phyloP scores from a whole-genome alignment of 768 basidiomycete species.

The Mycena albidolilacea region DNA sequence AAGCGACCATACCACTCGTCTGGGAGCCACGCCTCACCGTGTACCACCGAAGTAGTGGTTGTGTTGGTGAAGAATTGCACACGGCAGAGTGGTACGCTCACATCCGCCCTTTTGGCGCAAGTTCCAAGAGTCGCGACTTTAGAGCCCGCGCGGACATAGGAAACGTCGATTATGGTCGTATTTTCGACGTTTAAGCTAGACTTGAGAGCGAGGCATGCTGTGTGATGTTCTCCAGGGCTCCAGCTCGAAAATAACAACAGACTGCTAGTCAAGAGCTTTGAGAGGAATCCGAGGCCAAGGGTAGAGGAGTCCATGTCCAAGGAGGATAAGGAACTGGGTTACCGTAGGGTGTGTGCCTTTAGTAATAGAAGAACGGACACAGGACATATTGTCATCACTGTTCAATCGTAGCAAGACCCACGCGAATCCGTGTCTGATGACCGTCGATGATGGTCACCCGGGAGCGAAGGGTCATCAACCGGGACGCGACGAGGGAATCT shows the following conservation, averaged over 20 bases:
- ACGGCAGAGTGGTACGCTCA: slow-evolving; percentile 14
- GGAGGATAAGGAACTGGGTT: too few species aligned
- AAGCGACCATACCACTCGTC: too few species aligned
- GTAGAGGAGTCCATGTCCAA: slow-evolving; percentile 3
- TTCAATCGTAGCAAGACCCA: too few species aligned
- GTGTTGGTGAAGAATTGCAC: slow-evolving; percentile 31
- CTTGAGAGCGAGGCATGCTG: slow-evolving; percentile 24
- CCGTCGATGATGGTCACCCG: too few species aligned
- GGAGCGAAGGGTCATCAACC: too few species aligned
- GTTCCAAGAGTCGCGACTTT: slow-evolving; percentile 16
- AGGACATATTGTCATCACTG: too few species aligned
- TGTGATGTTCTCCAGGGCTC: not conserved
- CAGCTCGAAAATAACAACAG: slow-evolving; percentile 2
- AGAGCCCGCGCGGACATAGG: slow-evolving; percentile 25
- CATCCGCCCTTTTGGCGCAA: slow-evolving; percentile 7
- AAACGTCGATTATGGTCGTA: slow-evolving; percentile 25
- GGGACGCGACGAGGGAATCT: too few species aligned
- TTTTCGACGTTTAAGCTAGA: slow-evolving; percentile 31
- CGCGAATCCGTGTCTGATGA: too few species aligned
- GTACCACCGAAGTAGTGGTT: slow-evolving; percentile 18
- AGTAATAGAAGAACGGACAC: too few species aligned
- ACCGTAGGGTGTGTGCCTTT: too few species aligned
- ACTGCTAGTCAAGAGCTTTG: slow-evolving; percentile 8
- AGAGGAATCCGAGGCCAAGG: slow-evolving; percentile 6
- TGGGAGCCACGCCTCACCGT: not conserved